A percentile compares a stretch with the other conserved stretches of the same genome.
These are phyloP conservation scores for Cicer yamashitae DNA, from an alignment of 306 rosid species.

Conservation along the genomic window DNA sequence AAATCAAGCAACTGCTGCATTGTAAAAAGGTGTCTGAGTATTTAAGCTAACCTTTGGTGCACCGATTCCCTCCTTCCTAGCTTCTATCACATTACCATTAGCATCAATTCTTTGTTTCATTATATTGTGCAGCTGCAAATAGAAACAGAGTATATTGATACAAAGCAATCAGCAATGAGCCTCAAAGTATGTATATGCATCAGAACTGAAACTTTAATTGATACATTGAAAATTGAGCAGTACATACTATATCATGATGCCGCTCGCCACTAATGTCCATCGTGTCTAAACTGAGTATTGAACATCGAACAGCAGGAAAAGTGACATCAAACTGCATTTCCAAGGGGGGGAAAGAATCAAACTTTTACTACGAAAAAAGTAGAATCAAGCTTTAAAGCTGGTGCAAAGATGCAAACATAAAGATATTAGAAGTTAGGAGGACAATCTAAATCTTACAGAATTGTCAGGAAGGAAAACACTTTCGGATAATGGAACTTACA, in stretches of 20 bases:
- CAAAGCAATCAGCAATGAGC: conserved; percentile 7
- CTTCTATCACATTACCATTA: conserved; percentile 72
- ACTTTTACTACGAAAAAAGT: conserved; percentile 2
- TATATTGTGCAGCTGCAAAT: conserved; percentile 81
- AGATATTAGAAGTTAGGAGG: conserved; percentile 27
- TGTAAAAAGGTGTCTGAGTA: conserved; percentile 20
- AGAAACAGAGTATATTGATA: conserved; percentile 19
- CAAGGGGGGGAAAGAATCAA: conserved; percentile 21
- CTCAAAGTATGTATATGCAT: conserved; percentile 14
- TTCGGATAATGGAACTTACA: conserved; percentile 24
- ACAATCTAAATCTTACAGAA: conserved; percentile 11
- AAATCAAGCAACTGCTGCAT: conserved; percentile 24
- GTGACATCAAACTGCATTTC: conserved; percentile 90
- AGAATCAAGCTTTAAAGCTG: conserved; percentile 5
- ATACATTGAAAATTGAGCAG: conserved; percentile 32
- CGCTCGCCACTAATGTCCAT: conserved; percentile 93
- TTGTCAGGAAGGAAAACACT: neutral
- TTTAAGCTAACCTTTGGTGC: conserved; percentile 82
- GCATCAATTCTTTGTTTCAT: conserved; percentile 79
- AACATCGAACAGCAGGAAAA: conserved; percentile 84
- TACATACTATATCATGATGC: conserved; percentile 86
- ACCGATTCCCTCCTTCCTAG: conserved; percentile 82
- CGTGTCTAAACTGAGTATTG: conserved; percentile 88
- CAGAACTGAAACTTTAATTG: conserved; percentile 30
- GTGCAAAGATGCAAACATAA: conserved; percentile 17